Conservation (phyloP, 176 grass and related monocot genomes). For the Dactylis glomerata region DNA sequence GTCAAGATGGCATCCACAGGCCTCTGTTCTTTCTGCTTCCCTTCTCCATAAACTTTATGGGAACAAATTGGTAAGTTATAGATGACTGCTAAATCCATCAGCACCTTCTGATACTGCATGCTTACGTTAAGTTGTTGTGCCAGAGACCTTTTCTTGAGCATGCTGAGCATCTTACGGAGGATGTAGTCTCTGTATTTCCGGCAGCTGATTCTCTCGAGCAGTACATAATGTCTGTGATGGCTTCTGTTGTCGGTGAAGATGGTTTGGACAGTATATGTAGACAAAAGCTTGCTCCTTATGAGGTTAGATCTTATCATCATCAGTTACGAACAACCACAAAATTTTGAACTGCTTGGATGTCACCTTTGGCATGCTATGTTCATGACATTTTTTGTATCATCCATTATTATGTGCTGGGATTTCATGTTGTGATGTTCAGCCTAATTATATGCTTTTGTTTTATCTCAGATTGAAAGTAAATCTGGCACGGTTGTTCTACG, state of each 20-base stretch:
- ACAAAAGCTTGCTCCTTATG: conserved; percentile 72
- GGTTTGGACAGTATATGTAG: conserved; percentile 67
- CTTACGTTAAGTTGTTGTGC: conserved; percentile 27
- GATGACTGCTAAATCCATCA: conserved; percentile 11
- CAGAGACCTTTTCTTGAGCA: conserved; percentile 95
- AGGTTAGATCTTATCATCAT: conserved; percentile 52
- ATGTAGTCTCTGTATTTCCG: conserved; percentile 89
- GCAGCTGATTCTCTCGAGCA: conserved; percentile 83
- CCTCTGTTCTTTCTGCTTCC: conserved; percentile 87
- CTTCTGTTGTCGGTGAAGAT: conserved; percentile 77
- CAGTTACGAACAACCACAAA: neutral
- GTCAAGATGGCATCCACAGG: conserved; percentile 80
- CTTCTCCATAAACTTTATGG: conserved; percentile 97
- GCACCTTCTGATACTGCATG: conserved; percentile 12
- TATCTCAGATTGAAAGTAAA: conserved; percentile 74
- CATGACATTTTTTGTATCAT: neutral
- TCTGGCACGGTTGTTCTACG: conserved; percentile 82
- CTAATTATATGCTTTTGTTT: conserved; percentile 6
- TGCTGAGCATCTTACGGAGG: conserved; percentile 92
- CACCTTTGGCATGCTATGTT: conserved; percentile 13
- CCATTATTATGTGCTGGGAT: conserved; percentile 14
- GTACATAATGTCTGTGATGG: conserved; percentile 76
- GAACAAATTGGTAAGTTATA: conserved; percentile 74
- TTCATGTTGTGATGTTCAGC: conserved; percentile 17
- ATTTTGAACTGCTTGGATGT: conserved; percentile 21